phyloP scores from a whole-genome alignment of 371 early-diverging fungal genomes.

The Mucor circinelloides region DNA sequence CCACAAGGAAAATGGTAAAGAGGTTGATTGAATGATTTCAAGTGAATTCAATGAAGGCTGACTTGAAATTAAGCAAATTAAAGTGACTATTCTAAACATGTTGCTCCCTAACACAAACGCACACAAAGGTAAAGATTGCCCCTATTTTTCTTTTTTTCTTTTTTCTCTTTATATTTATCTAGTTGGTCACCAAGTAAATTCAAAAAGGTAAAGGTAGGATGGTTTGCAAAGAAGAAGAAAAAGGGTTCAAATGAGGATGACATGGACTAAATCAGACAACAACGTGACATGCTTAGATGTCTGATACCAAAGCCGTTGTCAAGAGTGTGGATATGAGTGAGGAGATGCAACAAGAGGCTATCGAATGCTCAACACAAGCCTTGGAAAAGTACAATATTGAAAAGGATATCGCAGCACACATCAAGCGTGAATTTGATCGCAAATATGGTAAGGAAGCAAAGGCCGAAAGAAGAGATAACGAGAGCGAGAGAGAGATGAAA shows the following conservation, averaged over 20 bases:
- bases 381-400: constrained; percentile 94
- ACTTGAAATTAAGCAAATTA: not conserved
- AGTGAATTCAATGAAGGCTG: not conserved
- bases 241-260: not conserved
- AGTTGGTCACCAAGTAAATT: not conserved
- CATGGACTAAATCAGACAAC: not conserved
- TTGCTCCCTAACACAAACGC: not conserved
- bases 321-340: constrained; percentile 98
- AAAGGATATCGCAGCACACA: constrained; percentile 96
- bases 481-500: not conserved
- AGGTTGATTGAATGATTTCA: too few species aligned
- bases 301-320: constrained; percentile 85
- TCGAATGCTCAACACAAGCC: constrained; percentile 90
- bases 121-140: not conserved
- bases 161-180: not conserved
- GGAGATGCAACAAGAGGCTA: constrained; percentile 95
- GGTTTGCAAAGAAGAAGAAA: not conserved
- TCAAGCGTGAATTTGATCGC: constrained; percentile 98
- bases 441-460: constrained; percentile 71
- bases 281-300: constrained; percentile 26
- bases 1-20: too few species aligned
- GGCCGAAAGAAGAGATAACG: not conserved
- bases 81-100: not conserved
- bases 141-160: not conserved
- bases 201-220: not conserved